A percentile compares a stretch with the other conserved stretches of the same genome.
These are phyloP conservation scores for Boletus rubroflammeus DNA, from an alignment of 768 basidiomycete species.

Conservation along the genomic window DNA sequence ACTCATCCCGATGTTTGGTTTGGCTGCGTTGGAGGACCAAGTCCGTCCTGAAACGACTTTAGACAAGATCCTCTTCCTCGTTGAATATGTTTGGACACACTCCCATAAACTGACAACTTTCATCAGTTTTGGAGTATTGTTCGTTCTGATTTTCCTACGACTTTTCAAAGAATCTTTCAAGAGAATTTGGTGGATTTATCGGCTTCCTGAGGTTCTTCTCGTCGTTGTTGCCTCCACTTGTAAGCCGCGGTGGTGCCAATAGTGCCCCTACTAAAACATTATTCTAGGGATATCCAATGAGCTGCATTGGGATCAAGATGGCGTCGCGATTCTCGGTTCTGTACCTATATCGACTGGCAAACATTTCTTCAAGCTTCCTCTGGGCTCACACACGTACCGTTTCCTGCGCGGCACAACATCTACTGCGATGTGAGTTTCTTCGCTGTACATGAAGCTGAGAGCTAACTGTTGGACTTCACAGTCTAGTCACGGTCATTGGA, in stretches of 20 bases:
- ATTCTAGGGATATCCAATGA: conserved; percentile 60
- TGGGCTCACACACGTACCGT: conserved; percentile 53
- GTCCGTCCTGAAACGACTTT: conserved; percentile 64
- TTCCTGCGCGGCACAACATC: conserved; percentile 79
- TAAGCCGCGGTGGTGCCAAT: conserved; percentile 35
- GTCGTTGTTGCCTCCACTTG: conserved; percentile 82
- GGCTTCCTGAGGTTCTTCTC: conserved; percentile 86
- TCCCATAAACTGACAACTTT: conserved; percentile 64
- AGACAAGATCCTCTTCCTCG: conserved; percentile 75
- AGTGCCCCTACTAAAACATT: not conserved
- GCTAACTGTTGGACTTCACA: conserved; percentile 25
- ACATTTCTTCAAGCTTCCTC: conserved; percentile 71
- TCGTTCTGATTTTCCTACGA: conserved; percentile 59
- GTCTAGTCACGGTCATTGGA: conserved; percentile 78
- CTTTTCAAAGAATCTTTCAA: conserved; percentile 55
- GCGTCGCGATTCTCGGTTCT: conserved; percentile 79
- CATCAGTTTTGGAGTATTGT: conserved; percentile 71
- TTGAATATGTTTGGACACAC: conserved; percentile 53
- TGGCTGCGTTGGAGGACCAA: conserved; percentile 50
- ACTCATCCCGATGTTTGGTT: conserved; percentile 86
- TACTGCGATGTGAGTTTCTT: conserved; percentile 61
- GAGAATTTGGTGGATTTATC: conserved; percentile 67
- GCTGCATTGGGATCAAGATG: conserved; percentile 71
- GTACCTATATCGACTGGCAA: conserved; percentile 61
- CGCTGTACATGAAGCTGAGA: not conserved